Base-by-base conservation (phyloP, 2,329 filamentous ascomycete species). In the Pseudonectria buxi region DNA sequence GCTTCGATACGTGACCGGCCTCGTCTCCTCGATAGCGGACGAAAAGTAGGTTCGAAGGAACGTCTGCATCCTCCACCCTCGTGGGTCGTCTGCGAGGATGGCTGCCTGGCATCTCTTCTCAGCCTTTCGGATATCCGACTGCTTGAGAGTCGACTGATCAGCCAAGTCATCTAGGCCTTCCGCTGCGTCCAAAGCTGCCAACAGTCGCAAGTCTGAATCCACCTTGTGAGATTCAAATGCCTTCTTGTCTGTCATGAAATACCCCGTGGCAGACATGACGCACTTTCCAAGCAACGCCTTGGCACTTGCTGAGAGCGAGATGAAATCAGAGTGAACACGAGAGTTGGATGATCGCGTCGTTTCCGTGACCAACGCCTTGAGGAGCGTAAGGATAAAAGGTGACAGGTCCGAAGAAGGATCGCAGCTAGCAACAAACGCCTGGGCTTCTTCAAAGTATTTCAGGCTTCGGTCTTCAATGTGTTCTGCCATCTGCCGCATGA, bases 51-150 rank as follows among this genome's bases (percentile, higher is more conserved):
- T 62, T 5, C 57, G 56, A 7, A 73, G 45, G 35, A 74, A 68
- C 3, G 57, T 62, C 35, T 65, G 61, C 18, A 71, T 45, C 42
- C 64, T 64, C 69, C 71, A 74, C 6, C 65, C 68, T 22, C 56
- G 51, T 11, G 65, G 24, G 18, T 64, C 56, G 1, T 62, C 63
- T 4, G 49, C 40, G 6, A 49, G 30, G 49, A 67, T 61, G 1
- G 56, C 54, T 14, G 55, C 37, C 22, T 46, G 48, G 32, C 57
- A 62, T 30, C 53, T 44, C 37, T 59, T 57, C 32, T 64, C 62
- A 6, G 67, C 50, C 32, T 59, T 61, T 16, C 54, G 53, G 10
- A 57, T 35, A 9, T 58, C 46, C 3, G 57, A 54, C 12, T 58
- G 39, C 36, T 61, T 60, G 26, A 57, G 30, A 25, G 49, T 48